These are phyloP conservation scores for Gymnopilus junonius DNA, from an alignment of 768 basidiomycete genomes.

Conservation along the genomic window DNA sequence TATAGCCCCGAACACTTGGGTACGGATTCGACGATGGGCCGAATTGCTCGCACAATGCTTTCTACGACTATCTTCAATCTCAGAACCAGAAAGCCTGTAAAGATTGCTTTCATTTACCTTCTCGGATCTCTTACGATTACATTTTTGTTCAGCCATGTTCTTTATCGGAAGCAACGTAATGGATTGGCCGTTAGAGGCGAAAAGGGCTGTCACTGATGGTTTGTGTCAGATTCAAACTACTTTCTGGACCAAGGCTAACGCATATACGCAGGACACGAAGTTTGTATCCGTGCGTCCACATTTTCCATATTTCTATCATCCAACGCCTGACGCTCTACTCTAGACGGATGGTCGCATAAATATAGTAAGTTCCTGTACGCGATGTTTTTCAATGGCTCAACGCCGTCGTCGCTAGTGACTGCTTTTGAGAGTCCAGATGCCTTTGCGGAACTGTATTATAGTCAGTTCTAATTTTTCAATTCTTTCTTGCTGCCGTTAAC, in stretches of 20 bases:
- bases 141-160: slow-evolving; percentile 51
- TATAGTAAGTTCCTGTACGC: slow-evolving; percentile 43
- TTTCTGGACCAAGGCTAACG: background rate
- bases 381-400: background rate
- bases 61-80: slow-evolving; percentile 55
- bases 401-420: slow-evolving; percentile 46
- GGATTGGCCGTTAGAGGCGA: slow-evolving; percentile 60
- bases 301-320: slow-evolving; percentile 1
- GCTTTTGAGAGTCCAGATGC: slow-evolving; percentile 62
- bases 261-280: slow-evolving; percentile 50
- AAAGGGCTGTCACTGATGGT: slow-evolving; percentile 57
- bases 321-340: background rate
- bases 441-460: slow-evolving; percentile 82
- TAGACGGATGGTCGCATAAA: slow-evolving; percentile 59
- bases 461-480: slow-evolving; percentile 35
- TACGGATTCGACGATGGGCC: slow-evolving; percentile 71
- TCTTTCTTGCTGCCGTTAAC: background rate
- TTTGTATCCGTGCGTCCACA: slow-evolving; percentile 57
- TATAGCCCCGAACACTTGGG: slow-evolving; percentile 56
- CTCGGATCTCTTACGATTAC: background rate
- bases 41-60: slow-evolving; percentile 65
- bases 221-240: slow-evolving; percentile 1
- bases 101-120: slow-evolving; percentile 7
- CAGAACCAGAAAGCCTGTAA: slow-evolving; percentile 65
- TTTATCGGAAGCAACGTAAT: slow-evolving; percentile 64